Base-by-base conservation (phyloP, 176 grass and related monocot genomes). In the Oryza glumipatula region DNA sequence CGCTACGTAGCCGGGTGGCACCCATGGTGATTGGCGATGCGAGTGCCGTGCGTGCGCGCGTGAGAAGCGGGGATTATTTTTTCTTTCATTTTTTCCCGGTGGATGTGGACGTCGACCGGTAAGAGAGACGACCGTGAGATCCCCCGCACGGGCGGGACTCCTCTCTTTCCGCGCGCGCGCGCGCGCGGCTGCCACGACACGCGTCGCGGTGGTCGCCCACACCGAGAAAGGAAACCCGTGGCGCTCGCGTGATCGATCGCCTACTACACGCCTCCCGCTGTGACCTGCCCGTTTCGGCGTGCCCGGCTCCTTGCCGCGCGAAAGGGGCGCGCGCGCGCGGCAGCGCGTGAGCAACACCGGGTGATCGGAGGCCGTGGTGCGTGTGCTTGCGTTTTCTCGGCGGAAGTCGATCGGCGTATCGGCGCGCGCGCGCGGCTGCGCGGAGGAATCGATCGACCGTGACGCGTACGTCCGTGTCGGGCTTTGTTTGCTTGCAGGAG, bases 201-300 rank as follows among this genome's bases (percentile, higher is more conserved):
- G 85, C 79, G 86, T 87, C 70, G 45, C 0, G 9, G 74, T 71
- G 9, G 67, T 71, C 33, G 80, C 68, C 74, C 67, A 43, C 86
- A 54, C 54, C 56, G 52, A 28, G 16, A 56, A 56, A 56, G 51
- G 51, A 56, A 56, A 19, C 5, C 51, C 54, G 17, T 58, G 54
- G 54, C 14, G 68, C 46, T 6, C 7, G 6, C 67, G 12, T 56
- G n/a, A 7, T 24, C 46, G 36, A 21, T 6, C 41, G 13, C 76
- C 48, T 67, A 10, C 76, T 32, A 32, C 30, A 2, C 41, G 13
- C 76, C 49, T 67, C 14, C 76, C 47, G 32, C 82, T 43, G 43
- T 85, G 82, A 85, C 77, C 76, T 75, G 82, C 64, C 70, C 21
- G 32, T 56, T 72, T 45, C 79, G 79, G 45, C 12, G 77, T 3